These are phyloP conservation scores for Hirschioporus abietinus DNA, from an alignment of 768 basidiomycete genomes.

Conservation along the genomic window DNA sequence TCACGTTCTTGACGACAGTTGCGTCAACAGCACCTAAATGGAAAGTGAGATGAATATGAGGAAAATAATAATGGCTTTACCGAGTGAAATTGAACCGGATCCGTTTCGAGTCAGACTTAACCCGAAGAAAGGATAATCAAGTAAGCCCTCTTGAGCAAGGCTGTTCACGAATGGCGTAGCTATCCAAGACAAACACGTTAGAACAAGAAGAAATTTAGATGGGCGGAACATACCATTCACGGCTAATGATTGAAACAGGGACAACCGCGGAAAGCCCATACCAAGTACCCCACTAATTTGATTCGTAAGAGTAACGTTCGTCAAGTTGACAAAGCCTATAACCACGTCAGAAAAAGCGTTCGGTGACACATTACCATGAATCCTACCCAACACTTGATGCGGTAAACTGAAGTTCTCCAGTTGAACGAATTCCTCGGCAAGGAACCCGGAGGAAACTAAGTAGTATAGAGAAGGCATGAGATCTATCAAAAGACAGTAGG, in stretches of 20 bases:
- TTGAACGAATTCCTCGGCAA: slow-evolving; percentile 58
- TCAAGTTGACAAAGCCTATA: slow-evolving; percentile 54
- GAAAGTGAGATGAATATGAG: slow-evolving; percentile 4
- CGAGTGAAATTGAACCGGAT: slow-evolving; percentile 60
- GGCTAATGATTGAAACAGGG: slow-evolving; percentile 43
- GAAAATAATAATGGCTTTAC: slow-evolving; percentile 29
- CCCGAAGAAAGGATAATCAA: slow-evolving; percentile 77
- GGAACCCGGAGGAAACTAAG: slow-evolving; percentile 62
- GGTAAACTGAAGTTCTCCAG: slow-evolving; percentile 55
- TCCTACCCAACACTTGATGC: slow-evolving; percentile 64
- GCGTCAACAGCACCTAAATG: slow-evolving; percentile 72
- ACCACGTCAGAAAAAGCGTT: not conserved
- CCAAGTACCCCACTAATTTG: slow-evolving; percentile 69
- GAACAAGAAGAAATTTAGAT: not conserved
- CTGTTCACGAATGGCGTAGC: slow-evolving; percentile 64
- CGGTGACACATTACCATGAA: not conserved
- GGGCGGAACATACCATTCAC: slow-evolving; percentile 40
- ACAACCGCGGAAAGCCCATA: slow-evolving; percentile 71
- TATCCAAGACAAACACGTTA: slow-evolving; percentile 22
- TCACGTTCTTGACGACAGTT: slow-evolving; percentile 56
- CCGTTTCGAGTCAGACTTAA: slow-evolving; percentile 54
- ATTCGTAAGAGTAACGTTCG: slow-evolving; percentile 58
- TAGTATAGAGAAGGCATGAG: not conserved
- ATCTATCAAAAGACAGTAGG: not conserved
- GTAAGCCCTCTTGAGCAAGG: slow-evolving; percentile 54